Evolutionary conservation across 257 asterid genomes (phyloP), one percentile per base, ranked within the genome.

Genomic region (Lycium barbarum): DNA sequence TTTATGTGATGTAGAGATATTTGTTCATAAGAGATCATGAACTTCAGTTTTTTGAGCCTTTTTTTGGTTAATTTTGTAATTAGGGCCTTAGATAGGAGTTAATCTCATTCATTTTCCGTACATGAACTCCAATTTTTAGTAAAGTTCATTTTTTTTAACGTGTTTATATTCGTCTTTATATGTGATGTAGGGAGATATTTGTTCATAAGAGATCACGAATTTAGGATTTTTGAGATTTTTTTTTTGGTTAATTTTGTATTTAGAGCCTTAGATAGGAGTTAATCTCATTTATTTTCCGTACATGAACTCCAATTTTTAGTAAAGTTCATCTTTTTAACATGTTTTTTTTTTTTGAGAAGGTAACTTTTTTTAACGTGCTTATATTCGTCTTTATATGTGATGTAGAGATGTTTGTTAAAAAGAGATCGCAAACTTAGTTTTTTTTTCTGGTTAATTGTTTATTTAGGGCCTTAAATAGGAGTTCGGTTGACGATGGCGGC

Each of bases 401-500:
- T 15, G 54, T 45, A 53, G 36, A 9, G 63, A 13, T 14, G 51
- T 51, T 13, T 53, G 5, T 63, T 63, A 2, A 53, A 26, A 22
- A 51, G 3, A 45, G 51, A 82, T 65, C 84, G 36, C 40, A 18
- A 45, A 59, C 35, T 18, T 72, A 72, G 47, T 73, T 70, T 9
- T 43, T 54, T 35, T 36, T 61, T 40, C 63, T 26, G 35, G 54
- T 36, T 43, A 38, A 58, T 76, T 90, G 80, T 54, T 17, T 83
- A 79, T 85, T 61, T 88, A 63, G 86, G 91, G 86, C n/a, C 40
- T 85, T 81, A 53, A 80, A 80, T 7, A 88, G 83, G 88, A 76
- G 88, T 87, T 87, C 86, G 22, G 54, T 85, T 81, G 84, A 87
- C 43, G 86, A 92, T 92, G 93, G 96, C 92, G 83, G 91, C 89